These are phyloP conservation scores for Psilocybe sp. DNA, from an alignment of 768 basidiomycete genomes.

Conservation along the genomic window DNA sequence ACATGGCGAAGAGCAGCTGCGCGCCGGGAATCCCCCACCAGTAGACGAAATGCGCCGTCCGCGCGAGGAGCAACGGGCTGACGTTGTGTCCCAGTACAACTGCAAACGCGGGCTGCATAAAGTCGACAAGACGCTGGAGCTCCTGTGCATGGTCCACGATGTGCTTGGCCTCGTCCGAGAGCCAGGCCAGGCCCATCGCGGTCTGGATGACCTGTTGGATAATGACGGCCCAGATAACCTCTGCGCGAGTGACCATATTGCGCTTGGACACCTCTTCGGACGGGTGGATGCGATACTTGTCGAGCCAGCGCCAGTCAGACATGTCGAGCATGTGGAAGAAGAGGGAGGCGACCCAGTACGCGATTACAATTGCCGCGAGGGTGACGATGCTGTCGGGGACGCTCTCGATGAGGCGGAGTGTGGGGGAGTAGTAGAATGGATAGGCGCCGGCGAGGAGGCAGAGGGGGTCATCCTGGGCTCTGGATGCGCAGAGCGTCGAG, in stretches of 20 bases:
- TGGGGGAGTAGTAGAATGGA: conserved; percentile 57
- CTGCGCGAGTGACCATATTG: conserved; percentile 67
- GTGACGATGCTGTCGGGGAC: conserved; percentile 73
- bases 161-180: conserved; percentile 43
- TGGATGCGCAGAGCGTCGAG: conserved; percentile 30
- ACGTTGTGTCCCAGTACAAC: conserved; percentile 38
- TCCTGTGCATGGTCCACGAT: conserved; percentile 36
- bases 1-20: conserved; percentile 83
- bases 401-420: conserved; percentile 44
- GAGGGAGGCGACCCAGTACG: conserved; percentile 82
- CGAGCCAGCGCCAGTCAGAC: conserved; percentile 73
- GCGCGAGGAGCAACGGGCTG: conserved; percentile 36
- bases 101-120: conserved; percentile 15
- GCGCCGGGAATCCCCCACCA: conserved; percentile 88
- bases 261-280: conserved; percentile 70
- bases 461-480: conserved; percentile 31
- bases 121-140: conserved; percentile 43
- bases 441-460: conserved; percentile 30
- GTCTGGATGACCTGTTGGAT: conserved; percentile 89
- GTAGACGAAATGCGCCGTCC: conserved; percentile 63
- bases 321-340: conserved; percentile 82
- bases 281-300: conserved; percentile 86
- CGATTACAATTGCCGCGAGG: conserved; percentile 69
- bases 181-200: conserved; percentile 62
- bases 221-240: conserved; percentile 81